These are phyloP conservation scores for Globisporangium alternatum DNA, from an alignment of 352 stramenopile genomes.

Conservation along the genomic window DNA sequence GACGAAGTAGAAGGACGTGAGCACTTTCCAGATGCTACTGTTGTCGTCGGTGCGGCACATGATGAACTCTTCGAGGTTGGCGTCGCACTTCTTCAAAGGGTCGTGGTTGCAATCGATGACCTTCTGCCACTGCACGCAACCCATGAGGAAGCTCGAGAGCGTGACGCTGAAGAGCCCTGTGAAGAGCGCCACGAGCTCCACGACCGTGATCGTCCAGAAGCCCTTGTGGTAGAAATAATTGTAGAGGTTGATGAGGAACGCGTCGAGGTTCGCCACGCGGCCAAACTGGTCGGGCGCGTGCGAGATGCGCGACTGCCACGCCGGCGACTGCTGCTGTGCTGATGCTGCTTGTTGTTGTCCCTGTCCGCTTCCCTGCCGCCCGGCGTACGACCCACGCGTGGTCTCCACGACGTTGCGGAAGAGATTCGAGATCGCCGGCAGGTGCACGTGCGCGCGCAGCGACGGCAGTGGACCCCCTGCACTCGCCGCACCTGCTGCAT, in stretches of 20 bases:
- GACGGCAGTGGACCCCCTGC: constrained; percentile 41
- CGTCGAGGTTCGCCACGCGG: constrained; percentile 84
- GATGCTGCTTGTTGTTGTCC: constrained; percentile 12
- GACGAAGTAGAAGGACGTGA: constrained; percentile 90
- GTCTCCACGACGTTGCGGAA: constrained; percentile 68
- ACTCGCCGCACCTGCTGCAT: neutral
- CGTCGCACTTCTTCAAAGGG: constrained; percentile 66
- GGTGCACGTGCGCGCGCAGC: constrained; percentile 63
- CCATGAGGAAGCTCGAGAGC: constrained; percentile 93
- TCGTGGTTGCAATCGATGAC: constrained; percentile 81
- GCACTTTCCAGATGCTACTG: constrained; percentile 46
- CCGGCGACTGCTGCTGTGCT: constrained; percentile 5
- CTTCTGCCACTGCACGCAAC: constrained; percentile 94
- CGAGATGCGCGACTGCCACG: constrained; percentile 22
- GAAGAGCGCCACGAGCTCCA: constrained; percentile 89
- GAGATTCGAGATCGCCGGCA: constrained; percentile 74
- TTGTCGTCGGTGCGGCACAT: constrained; percentile 57
- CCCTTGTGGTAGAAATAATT: constrained; percentile 94
- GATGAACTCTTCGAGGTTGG: constrained; percentile 68
- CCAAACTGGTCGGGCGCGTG: constrained; percentile 66
- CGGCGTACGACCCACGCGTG: constrained; percentile 38
- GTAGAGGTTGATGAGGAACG: constrained; percentile 92
- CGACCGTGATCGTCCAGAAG: constrained; percentile 86
- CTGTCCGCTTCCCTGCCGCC: constrained; percentile 4
- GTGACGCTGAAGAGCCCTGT: constrained; percentile 96